Base-by-base conservation (phyloP, 257 asterid species). In the Dorcoceras hygrometricum region DNA sequence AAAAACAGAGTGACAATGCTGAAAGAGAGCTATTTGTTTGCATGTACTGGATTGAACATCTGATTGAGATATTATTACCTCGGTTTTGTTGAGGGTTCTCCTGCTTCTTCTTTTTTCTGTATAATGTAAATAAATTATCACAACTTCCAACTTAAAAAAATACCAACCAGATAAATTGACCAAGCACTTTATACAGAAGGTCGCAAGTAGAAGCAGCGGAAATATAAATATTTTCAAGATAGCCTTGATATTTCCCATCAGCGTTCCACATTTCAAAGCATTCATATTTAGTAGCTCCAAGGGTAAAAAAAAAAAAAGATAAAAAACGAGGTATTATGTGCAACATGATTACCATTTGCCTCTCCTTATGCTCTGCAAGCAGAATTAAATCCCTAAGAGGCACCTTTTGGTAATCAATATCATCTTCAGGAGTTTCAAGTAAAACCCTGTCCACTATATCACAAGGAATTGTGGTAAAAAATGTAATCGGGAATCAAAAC, bases 291-390 rank as follows among this genome's bases (percentile, higher is more conserved):
- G 20, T 9, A 51, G 26, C 50, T n/a, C 24, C 63, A 66, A 66
- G 26, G n/a, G 24, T 43, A 26, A 4, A 11, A 62, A 28, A n/a
- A 66, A 28, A 71, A 27, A n/a, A n/a, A n/a, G n/a, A n/a, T n/a
- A n/a, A n/a, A n/a, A n/a, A n/a, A n/a, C n/a, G 50, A 59, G 19
- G 18, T 59, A 4, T 36, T 56, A 16, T 67, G 65, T 36, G 69
- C 22, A 72, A 66, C 34, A 19, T 23, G 64, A 75, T 32, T 79
- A 87, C 95, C 85, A 23, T 70, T 69, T 77, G 72, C 68, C 79
- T 77, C 80, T 93, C 99, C 78, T 69, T 83, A 86, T 88, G 81
- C 75, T 90, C 99, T 9, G 88, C 95, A 59, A 90, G 89, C 68
- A 86, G 63, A 79, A 93, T 80, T 67, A 93, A 71, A 78, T 90